Base-by-base conservation (phyloP, 2,329 filamentous ascomycete genomes). In the Lasiodiplodia sp. region DNA sequence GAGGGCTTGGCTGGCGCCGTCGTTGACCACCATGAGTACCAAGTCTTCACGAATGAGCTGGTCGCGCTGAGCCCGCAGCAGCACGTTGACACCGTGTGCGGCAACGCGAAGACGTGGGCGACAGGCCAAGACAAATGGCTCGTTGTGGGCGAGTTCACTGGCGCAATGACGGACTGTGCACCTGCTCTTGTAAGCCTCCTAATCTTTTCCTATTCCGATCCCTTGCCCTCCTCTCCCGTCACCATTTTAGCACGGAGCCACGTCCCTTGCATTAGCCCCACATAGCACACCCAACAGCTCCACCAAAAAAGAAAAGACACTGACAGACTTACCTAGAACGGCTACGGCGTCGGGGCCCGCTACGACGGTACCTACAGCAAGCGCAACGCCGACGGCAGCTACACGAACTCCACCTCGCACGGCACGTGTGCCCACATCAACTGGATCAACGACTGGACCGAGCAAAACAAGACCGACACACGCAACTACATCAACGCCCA, bases 1-100 rank as follows among this genome's bases (percentile, higher is more conserved):
- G 78, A 82, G 70, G 82, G 83, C 71, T 79, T 83, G 2, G 79
- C 84, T 51, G 85, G 86, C 53, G 85, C 90, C 49, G 85, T 87
- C 55, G 78, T 92, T 70, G 90, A 92, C 74, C 88, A 89, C 69
- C 90, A 92, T 75, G 88, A 91, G 75, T 92, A 92, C 75, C 86
- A 91, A 75, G 83, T 89, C 69, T 91, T 91, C 78, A 83, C 81
- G 69, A 77, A 83, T 37, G 80, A 78, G 0, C 80, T 86, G 28
- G 79, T 90, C 31, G 81, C 82, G 23, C 76, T 86, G 76, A 78
- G 81, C 40, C 83, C 84, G 4, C 79, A 81, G 71, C 75, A 86
- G 66, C 90, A 92, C 72, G 78, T 86, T 53, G 78, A 84, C 68
- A 78, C 80, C 31, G 88, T 86, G 64, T 92, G 89, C 79, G 82